Percentiles rank a stretch among this genome's conserved stretches.
These are phyloP conservation scores for Wickerhamiella parazyma DNA, from an alignment of 805 yeast species.

Conservation along the genomic window DNA sequence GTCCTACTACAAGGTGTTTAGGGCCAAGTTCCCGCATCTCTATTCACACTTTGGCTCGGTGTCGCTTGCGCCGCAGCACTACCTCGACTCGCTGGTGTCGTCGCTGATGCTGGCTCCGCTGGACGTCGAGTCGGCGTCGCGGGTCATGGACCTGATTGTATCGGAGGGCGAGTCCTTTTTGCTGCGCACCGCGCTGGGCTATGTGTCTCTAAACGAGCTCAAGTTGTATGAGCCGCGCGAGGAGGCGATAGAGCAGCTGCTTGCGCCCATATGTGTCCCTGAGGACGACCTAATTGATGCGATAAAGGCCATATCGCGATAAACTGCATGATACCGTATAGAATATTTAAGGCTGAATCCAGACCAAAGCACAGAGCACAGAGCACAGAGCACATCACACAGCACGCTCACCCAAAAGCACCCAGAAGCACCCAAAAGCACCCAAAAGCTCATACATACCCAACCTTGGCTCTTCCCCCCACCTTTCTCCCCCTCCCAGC, in stretches of 20 bases:
- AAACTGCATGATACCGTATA: background rate
- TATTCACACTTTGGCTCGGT: conserved; percentile 37
- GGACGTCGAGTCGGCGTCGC: conserved; percentile 33
- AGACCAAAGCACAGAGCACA: too few relatives aligned
- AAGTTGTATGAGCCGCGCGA: conserved; percentile 38
- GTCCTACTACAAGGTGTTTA: conserved; percentile 38
- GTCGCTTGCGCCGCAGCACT: conserved; percentile 31
- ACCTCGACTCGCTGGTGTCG: conserved; percentile 31
- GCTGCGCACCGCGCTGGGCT: conserved; percentile 39
- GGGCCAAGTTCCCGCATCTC: conserved; percentile 33
- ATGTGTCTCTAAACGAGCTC: conserved; percentile 36
- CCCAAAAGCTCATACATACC: too few relatives aligned
- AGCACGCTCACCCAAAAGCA: too few relatives aligned
- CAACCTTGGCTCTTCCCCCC: too few relatives aligned
- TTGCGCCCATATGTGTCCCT: conserved; percentile 10
- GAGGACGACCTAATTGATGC: conserved; percentile 23
- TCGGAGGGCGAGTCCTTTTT: conserved; percentile 50
- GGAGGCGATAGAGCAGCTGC: conserved; percentile 31
- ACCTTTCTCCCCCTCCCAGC: too few relatives aligned
- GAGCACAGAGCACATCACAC: too few relatives aligned
- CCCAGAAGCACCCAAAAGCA: too few relatives aligned
- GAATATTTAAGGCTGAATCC: too few relatives aligned
- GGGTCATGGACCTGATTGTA: conserved; percentile 43
- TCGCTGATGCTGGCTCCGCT: conserved; percentile 36
- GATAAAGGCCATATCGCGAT: conserved; percentile 8